These are phyloP conservation scores for Clonostachys sp. DNA, from an alignment of 2,329 filamentous ascomycete species.

Conservation along the genomic window DNA sequence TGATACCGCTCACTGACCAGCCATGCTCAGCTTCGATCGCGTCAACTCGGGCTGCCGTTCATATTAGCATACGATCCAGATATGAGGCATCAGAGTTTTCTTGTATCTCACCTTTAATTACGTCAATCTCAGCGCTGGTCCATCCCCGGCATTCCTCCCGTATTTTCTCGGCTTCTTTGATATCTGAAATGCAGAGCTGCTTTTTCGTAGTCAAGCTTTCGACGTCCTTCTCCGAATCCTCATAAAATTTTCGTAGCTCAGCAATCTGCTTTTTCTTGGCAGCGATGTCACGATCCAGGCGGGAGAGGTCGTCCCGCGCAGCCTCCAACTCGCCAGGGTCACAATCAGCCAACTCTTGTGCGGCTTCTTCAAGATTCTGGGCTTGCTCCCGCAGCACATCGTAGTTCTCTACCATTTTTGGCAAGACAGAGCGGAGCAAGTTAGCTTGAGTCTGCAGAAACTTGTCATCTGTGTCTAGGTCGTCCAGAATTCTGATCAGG, in stretches of 20 bases:
- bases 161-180: conserved; percentile 75
- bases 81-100: background rate
- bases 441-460: conserved; percentile 63
- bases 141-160: conserved; percentile 87
- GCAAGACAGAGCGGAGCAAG: conserved; percentile 64
- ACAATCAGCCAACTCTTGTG: conserved; percentile 70
- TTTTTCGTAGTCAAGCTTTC: conserved; percentile 63
- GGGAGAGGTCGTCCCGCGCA: conserved; percentile 64
- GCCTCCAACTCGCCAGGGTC: conserved; percentile 74
- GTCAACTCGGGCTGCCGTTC: conserved; percentile 53
- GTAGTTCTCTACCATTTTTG: conserved; percentile 56
- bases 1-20: conserved; percentile 67
- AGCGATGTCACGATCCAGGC: conserved; percentile 63
- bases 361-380: conserved; percentile 64
- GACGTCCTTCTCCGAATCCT: conserved; percentile 62
- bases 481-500: conserved; percentile 68
- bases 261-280: conserved; percentile 65
- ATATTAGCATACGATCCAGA: background rate
- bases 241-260: conserved; percentile 60
- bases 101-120: conserved; percentile 61
- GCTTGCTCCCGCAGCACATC: conserved; percentile 59
- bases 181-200: conserved; percentile 65
- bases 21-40: conserved; percentile 61
- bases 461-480: conserved; percentile 70
- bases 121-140: conserved; percentile 75